A percentile compares a stretch with the other conserved stretches of the same genome.
These are phyloP conservation scores for Pestalotiopsis sp. DNA, from an alignment of 2,329 filamentous ascomycete species.

Conservation along the genomic window DNA sequence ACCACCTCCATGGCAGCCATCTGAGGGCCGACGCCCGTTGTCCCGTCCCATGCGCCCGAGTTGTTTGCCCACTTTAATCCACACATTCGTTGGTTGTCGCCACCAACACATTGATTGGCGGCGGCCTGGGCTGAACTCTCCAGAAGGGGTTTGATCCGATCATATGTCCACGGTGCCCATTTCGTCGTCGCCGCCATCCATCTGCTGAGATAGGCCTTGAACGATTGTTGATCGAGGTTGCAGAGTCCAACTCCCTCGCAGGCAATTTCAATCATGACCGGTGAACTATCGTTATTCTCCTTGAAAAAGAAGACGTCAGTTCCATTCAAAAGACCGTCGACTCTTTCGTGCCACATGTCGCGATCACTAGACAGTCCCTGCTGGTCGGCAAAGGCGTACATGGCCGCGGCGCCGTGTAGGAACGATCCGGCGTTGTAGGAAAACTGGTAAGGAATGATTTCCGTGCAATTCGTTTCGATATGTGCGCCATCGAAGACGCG, in stretches of 20 bases:
- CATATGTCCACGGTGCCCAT: slow-evolving; percentile 62
- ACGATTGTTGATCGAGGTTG: slow-evolving; percentile 64
- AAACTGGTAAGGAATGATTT: slow-evolving; percentile 65
- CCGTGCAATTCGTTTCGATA: slow-evolving; percentile 58
- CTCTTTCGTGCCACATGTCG: slow-evolving; percentile 58
- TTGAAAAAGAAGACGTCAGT: slow-evolving; percentile 56
- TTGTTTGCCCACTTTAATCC: slow-evolving; percentile 62
- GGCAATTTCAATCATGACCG: slow-evolving; percentile 65
- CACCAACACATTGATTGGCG: slow-evolving; percentile 59
- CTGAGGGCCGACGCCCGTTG: slow-evolving; percentile 68
- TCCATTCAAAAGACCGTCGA: slow-evolving; percentile 59
- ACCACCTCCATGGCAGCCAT: slow-evolving; percentile 71
- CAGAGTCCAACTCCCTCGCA: slow-evolving; percentile 66
- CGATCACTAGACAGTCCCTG: slow-evolving; percentile 31
- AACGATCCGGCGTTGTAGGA: slow-evolving; percentile 71
- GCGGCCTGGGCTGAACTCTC: slow-evolving; percentile 60
- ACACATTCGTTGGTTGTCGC: slow-evolving; percentile 59
- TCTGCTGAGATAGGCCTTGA: slow-evolving; percentile 65
- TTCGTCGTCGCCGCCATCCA: slow-evolving; percentile 66
- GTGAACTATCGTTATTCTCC: slow-evolving; percentile 41
- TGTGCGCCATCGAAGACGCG: slow-evolving; percentile 66
- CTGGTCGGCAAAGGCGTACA: slow-evolving; percentile 65
- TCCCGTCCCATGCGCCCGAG: slow-evolving; percentile 56
- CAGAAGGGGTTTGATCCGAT: slow-evolving; percentile 55
- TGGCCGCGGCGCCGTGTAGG: slow-evolving; percentile 67